phyloP scores from a whole-genome alignment of 2,329 filamentous ascomycete genomes.

The Pyrenochaeta sp. region DNA sequence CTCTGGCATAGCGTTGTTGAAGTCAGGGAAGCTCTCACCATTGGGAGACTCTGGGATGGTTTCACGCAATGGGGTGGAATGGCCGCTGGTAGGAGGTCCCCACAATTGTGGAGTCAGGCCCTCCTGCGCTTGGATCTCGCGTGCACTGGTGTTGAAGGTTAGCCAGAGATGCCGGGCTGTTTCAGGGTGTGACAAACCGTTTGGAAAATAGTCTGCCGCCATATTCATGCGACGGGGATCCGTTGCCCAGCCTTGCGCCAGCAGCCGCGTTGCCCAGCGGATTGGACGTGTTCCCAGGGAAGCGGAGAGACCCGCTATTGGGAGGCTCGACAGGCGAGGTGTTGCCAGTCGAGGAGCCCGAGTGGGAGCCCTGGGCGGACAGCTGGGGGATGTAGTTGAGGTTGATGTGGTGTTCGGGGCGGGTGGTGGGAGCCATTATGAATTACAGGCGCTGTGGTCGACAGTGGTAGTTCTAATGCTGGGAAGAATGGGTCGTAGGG shows the following conservation, averaged over 20 bases:
- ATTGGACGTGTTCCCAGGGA: constrained; percentile 74
- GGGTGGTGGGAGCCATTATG: constrained; percentile 86
- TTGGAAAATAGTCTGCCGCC: constrained; percentile 84
- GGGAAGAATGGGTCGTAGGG: constrained; percentile 36
- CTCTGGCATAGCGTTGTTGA: constrained; percentile 75
- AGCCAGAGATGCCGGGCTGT: constrained; percentile 38
- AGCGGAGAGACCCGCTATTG: constrained; percentile 69
- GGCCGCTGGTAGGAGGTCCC: constrained; percentile 95
- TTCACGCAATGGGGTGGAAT: constrained; percentile 94
- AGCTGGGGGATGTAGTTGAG: constrained; percentile 80
- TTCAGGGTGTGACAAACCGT: constrained; percentile 69
- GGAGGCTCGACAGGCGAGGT: constrained; percentile 82
- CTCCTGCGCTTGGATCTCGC: constrained; percentile 97
- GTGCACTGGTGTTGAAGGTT: constrained; percentile 68
- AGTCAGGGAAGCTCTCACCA: constrained; percentile 90
- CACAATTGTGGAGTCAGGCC: constrained; percentile 78
- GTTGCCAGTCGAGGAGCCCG: constrained; percentile 79
- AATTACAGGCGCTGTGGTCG: constrained; percentile 66
- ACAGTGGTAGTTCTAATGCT: constrained; percentile 31
- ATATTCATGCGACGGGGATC: constrained; percentile 95
- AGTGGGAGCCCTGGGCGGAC: constrained; percentile 72
- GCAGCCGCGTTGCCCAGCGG: constrained; percentile 60
- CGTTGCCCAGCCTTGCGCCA: constrained; percentile 79
- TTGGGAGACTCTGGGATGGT: constrained; percentile 97
- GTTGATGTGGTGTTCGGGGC: constrained; percentile 83